Conservation (phyloP, 202 grass and related monocot genomes). For the Zizania palustris region DNA sequence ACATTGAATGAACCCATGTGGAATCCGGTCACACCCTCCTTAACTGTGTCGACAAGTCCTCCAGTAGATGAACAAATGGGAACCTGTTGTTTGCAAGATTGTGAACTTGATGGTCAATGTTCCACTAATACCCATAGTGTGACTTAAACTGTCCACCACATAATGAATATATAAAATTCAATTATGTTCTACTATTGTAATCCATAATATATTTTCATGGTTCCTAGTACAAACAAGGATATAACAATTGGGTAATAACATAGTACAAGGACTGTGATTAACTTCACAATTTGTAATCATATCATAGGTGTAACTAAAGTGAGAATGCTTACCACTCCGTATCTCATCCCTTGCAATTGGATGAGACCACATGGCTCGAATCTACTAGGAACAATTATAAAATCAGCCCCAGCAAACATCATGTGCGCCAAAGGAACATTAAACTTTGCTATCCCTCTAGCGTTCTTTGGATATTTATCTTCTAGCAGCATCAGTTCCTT, state of each 20-base stretch:
- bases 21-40: constrained; percentile 70
- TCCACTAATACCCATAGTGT: neutral
- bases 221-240: neutral
- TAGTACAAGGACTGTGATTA: constrained; percentile 12
- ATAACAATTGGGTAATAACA: neutral
- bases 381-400: constrained; percentile 72
- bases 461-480: constrained; percentile 66
- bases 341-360: constrained; percentile 90
- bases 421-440: constrained; percentile 70
- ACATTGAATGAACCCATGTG: constrained; percentile 72
- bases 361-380: constrained; percentile 91
- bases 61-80: constrained; percentile 67
- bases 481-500: constrained; percentile 55
- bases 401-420: constrained; percentile 81
- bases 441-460: constrained; percentile 75
- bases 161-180: neutral
- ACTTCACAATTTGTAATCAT: neutral
- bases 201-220: neutral
- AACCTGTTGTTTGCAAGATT: constrained; percentile 43
- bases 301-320: neutral
- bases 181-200: neutral
- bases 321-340: constrained; percentile 60
- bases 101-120: neutral
- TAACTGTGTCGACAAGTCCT: constrained; percentile 79
- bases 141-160: neutral